phyloP scores from a whole-genome alignment of 768 basidiomycete genomes.

The Mycena haematopus region DNA sequence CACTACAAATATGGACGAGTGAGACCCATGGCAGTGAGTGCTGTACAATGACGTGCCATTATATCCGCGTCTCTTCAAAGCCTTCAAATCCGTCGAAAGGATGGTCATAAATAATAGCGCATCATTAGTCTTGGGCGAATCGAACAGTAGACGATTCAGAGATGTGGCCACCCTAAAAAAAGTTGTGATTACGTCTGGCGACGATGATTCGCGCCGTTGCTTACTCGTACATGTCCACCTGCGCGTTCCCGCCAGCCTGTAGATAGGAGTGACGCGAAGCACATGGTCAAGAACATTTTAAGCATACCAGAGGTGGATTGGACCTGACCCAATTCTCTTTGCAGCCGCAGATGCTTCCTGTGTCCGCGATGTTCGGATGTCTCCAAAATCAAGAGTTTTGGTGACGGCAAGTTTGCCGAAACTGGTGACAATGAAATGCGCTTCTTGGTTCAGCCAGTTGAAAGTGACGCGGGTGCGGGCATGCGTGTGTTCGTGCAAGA shows the following conservation, averaged over 20 bases:
- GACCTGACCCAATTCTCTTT: conserved; percentile 52
- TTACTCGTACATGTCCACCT: conserved; percentile 92
- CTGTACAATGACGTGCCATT: conserved; percentile 58
- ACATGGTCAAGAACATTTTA: not conserved
- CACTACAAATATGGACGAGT: conserved; percentile 50
- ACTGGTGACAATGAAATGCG: conserved; percentile 73
- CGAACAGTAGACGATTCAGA: conserved; percentile 80
- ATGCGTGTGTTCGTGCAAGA: conserved; percentile 88
- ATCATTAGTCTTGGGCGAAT: conserved; percentile 83
- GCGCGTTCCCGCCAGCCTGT: conserved; percentile 67
- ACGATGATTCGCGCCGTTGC: conserved; percentile 39
- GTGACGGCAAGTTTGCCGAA: conserved; percentile 69
- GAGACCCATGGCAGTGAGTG: not conserved
- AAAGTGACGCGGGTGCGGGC: conserved; percentile 64
- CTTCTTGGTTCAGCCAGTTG: conserved; percentile 66
- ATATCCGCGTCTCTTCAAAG: conserved; percentile 83
- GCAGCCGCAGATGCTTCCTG: conserved; percentile 82
- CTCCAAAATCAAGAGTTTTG: conserved; percentile 64
- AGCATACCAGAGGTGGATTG: conserved; percentile 67
- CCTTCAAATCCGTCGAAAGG: conserved; percentile 85
- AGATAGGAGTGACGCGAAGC: not conserved
- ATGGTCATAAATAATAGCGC: conserved; percentile 92
- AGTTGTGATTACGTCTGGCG: not conserved
- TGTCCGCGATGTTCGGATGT: conserved; percentile 52
- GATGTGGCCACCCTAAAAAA: conserved; percentile 79